Evolutionary conservation across 2,329 filamentous ascomycete species (phyloP).

Genomic region (Alternaria brassicae): DNA sequence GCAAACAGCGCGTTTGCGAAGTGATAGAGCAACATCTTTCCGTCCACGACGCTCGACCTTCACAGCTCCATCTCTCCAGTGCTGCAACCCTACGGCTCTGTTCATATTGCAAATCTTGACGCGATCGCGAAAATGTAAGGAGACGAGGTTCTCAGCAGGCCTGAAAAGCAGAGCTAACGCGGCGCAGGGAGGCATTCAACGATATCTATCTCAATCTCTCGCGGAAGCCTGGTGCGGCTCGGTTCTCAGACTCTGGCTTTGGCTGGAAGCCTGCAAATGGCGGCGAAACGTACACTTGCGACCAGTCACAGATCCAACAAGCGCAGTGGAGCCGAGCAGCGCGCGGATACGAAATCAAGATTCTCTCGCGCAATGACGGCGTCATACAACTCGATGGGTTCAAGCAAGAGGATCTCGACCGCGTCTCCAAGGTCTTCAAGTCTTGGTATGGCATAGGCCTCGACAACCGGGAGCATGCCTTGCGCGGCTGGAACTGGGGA

Average conservation of each 20-base stretch:
- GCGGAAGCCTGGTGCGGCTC: conserved; percentile 88
- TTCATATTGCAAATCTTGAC: background rate
- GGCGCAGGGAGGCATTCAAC: conserved; percentile 87
- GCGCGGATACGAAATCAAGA: conserved; percentile 92
- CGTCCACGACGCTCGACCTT: conserved; percentile 2
- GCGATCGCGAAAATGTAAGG: conserved; percentile 12
- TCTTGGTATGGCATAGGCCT: conserved; percentile 96
- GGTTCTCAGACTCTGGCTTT: conserved; percentile 91
- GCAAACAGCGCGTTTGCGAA: conserved; percentile 19
- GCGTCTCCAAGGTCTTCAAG: conserved; percentile 91
- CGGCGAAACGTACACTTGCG: conserved; percentile 92
- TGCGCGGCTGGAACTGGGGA: conserved; percentile 99
- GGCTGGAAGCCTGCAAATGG: conserved; percentile 92
- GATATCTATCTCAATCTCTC: conserved; percentile 96
- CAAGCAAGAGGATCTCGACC: conserved; percentile 91
- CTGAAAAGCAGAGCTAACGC: background rate
- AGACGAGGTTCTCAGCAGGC: background rate
- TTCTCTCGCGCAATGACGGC: conserved; percentile 81
- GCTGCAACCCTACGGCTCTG: background rate
- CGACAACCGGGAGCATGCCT: conserved; percentile 90
- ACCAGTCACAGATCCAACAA: conserved; percentile 80
- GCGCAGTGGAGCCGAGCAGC: conserved; percentile 96
- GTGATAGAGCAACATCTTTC: conserved; percentile 10
- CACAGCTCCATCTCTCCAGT: background rate
- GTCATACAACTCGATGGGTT: conserved; percentile 96